A percentile compares a stretch with the other conserved stretches of the same genome.
phyloP scores from a whole-genome alignment of 257 asterid genomes.

The Solanum megistacrolobum region DNA sequence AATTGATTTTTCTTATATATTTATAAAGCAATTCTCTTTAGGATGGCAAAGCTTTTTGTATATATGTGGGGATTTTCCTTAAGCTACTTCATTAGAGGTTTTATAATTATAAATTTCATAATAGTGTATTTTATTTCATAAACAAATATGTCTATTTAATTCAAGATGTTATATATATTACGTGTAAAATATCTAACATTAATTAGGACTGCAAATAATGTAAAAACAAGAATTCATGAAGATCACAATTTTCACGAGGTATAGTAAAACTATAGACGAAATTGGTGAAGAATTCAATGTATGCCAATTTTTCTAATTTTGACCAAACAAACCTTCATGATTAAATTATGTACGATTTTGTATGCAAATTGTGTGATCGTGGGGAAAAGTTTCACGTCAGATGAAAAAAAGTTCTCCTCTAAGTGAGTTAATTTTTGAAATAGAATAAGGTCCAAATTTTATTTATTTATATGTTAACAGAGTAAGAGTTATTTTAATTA shows the following conservation, averaged over 20 bases:
- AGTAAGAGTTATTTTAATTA: background rate
- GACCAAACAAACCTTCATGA: background rate
- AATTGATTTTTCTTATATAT: background rate
- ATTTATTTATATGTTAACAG: background rate
- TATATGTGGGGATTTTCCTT: background rate
- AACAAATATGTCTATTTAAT: no score
- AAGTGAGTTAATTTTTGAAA: background rate
- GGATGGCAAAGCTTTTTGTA: background rate
- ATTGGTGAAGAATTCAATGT: background rate
- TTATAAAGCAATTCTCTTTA: background rate
- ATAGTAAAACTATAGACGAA: background rate
- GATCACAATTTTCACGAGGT: background rate
- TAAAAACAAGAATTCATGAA: background rate
- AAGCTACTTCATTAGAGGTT: fast-evolving
- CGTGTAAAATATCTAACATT: background rate
- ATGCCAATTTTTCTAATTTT: background rate
- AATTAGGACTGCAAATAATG: background rate
- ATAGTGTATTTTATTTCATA: background rate
- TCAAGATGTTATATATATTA: background rate
- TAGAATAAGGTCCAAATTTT: background rate
- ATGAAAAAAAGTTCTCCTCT: background rate
- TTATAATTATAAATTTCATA: no score
- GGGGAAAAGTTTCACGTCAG: background rate
- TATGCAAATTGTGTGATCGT: background rate
- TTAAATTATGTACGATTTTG: background rate